Conservation (phyloP, 164 flowering plant species). For the Magnolia officinalis region DNA sequence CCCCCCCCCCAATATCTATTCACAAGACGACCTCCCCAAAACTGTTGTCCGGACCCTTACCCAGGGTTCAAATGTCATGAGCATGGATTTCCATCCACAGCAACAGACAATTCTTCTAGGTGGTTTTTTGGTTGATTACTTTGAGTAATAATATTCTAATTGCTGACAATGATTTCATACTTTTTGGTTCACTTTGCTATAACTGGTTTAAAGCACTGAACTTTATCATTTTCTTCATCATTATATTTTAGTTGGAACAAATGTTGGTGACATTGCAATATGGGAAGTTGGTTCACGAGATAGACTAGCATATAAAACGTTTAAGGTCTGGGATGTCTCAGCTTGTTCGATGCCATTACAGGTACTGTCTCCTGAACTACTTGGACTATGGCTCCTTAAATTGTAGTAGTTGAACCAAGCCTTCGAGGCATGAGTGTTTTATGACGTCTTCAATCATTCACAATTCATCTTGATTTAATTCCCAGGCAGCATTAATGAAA, state of each 20-base stretch:
- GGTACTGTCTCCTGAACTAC: slow-evolving; percentile 22
- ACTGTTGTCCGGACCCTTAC: slow-evolving; percentile 47
- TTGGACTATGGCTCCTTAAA: background rate
- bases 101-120: slow-evolving; percentile 76
- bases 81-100: slow-evolving; percentile 89
- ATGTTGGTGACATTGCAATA: slow-evolving; percentile 62
- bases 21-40: slow-evolving; percentile 76
- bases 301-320: slow-evolving; percentile 40
- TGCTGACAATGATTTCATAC: background rate
- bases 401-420: background rate
- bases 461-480: background rate
- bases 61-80: slow-evolving; percentile 66
- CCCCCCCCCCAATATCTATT: slow-evolving; percentile 51
- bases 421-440: background rate
- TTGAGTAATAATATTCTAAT: background rate
- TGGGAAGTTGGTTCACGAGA: slow-evolving; percentile 61
- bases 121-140: slow-evolving; percentile 12
- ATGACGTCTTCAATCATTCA: background rate
- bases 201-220: background rate
- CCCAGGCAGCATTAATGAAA: slow-evolving; percentile 38
- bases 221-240: background rate
- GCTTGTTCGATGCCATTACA: slow-evolving; percentile 41
- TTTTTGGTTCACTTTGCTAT: background rate
- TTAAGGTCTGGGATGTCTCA: slow-evolving; percentile 47
- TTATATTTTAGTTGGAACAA: slow-evolving; percentile 35